Evolutionary conservation across 257 asterid genomes (phyloP), one percentile per base, ranked within the genome.

Genomic region (Marsdenia floribunda): DNA sequence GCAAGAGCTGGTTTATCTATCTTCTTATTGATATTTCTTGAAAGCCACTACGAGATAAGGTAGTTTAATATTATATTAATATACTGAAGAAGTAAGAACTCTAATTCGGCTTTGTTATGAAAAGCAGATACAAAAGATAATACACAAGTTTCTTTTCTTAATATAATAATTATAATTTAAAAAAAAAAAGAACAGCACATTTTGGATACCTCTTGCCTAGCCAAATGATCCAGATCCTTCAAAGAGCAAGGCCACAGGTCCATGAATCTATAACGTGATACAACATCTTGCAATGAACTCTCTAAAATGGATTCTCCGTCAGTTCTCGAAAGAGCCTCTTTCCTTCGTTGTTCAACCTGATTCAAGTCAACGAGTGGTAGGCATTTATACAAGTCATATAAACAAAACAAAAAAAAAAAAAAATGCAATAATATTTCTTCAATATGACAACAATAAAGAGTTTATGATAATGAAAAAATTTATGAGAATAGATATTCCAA

Each of bases 191-290:
- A 8, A 12, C 35, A 22, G 15, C 40, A 26, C 16, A 66, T 24
- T 18, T 55, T 61, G 44, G 42, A 79, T 69, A 95, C 99, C 95
- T 90, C 97, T 86, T 92, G 96, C 55, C 90, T 88, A 74, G 96
- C 85, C 79, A 95, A 83, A 82, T 95, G 90, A 85, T 95, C 97
- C 90, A 95, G 87, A 86, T 92, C 97, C 76, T 77, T 90, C 72
- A 98, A 83, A 22, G 98, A 95, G 87, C 99, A 95, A 80, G 99
- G 99, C 96, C 96, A 88, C 73, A 95, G 89, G 85, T 92, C 99
- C 98, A 83, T 88, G 82, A 88, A 95, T 82, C 96, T 90, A 85
- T 90, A 95, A 24, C 98, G 90, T 38, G 97, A 92, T 71, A 89
- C 88, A 72, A 95, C 88, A 82, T 95, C 97, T 84, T 89, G 97